phyloP scores from a whole-genome alignment of 2,329 filamentous ascomycete species.

The Aureobasidium sp. region DNA sequence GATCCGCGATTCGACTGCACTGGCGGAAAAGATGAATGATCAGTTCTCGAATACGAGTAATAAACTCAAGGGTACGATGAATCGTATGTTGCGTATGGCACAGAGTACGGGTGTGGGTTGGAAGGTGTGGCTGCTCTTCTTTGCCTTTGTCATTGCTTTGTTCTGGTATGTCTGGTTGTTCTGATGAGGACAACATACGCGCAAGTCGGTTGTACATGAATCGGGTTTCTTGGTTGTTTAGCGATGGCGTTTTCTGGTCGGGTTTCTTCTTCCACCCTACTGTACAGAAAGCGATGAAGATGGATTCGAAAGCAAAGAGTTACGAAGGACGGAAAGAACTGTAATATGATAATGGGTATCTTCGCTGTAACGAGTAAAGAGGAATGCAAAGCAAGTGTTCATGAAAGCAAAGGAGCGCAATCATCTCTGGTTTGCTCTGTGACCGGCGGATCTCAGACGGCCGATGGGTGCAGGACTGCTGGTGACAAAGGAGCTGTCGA shows the following conservation, averaged over 20 bases:
- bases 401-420: neutral
- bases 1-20: slow-evolving; percentile 78
- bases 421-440: slow-evolving; percentile 9
- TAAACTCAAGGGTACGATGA: slow-evolving; percentile 86
- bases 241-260: neutral
- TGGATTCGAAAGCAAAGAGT: neutral
- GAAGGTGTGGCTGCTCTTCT: slow-evolving; percentile 89
- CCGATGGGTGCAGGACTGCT: slow-evolving; percentile 26
- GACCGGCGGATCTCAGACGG: slow-evolving; percentile 6
- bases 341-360: slow-evolving; percentile 9
- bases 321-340: neutral
- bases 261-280: neutral
- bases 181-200: neutral
- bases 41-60: slow-evolving; percentile 78
- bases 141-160: slow-evolving; percentile 68
- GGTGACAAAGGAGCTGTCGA: slow-evolving; percentile 29
- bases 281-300: neutral
- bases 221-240: too few relatives aligned
- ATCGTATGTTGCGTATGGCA: slow-evolving; percentile 92
- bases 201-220: neutral
- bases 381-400: neutral
- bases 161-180: slow-evolving; percentile 91
- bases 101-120: slow-evolving; percentile 89
- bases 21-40: slow-evolving; percentile 95
- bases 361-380: slow-evolving; percentile 1